A percentile compares a stretch with the other conserved stretches of the same genome.
Conservation (phyloP, 1,284 basidiomycete species). For the Trichosporon ovoides region DNA sequence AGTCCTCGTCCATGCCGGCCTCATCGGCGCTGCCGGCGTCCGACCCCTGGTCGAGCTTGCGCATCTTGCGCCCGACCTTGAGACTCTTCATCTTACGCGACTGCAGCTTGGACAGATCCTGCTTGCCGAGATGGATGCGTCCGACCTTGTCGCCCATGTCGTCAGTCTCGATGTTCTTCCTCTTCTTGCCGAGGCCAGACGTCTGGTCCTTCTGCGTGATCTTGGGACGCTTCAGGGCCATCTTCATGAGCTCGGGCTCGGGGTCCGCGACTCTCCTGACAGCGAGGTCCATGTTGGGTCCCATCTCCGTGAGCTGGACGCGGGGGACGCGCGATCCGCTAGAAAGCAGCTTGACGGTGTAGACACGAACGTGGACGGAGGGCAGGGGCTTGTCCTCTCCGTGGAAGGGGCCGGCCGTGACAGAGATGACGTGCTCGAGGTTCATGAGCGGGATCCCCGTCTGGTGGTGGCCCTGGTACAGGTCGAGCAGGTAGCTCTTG, state of each 20-base stretch:
- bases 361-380: conserved; percentile 80
- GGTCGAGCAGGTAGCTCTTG: conserved; percentile 82
- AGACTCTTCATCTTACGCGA: conserved; percentile 50
- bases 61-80: conserved; percentile 32
- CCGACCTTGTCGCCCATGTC: conserved; percentile 97
- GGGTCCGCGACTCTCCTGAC: conserved; percentile 70
- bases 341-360: conserved; percentile 67
- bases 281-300: conserved; percentile 79
- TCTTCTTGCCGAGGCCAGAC: conserved; percentile 83
- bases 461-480: conserved; percentile 80
- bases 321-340: conserved; percentile 71
- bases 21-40: conserved; percentile 22
- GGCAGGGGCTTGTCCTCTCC: conserved; percentile 56
- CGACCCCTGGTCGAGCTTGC: conserved; percentile 15
- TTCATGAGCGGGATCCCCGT: conserved; percentile 78
- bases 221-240: conserved; percentile 78
- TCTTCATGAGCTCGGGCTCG: conserved; percentile 71
- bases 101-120: conserved; percentile 83
- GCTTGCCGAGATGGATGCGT: conserved; percentile 78
- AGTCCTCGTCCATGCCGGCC: conserved; percentile 21
- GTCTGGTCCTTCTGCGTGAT: conserved; percentile 77
- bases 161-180: conserved; percentile 92
- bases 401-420: conserved; percentile 63
- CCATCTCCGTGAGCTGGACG: conserved; percentile 80
- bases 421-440: conserved; percentile 85